phyloP scores from a whole-genome alignment of 495 filamentous ascomycete genomes.

The Cudoniella acicularis region DNA sequence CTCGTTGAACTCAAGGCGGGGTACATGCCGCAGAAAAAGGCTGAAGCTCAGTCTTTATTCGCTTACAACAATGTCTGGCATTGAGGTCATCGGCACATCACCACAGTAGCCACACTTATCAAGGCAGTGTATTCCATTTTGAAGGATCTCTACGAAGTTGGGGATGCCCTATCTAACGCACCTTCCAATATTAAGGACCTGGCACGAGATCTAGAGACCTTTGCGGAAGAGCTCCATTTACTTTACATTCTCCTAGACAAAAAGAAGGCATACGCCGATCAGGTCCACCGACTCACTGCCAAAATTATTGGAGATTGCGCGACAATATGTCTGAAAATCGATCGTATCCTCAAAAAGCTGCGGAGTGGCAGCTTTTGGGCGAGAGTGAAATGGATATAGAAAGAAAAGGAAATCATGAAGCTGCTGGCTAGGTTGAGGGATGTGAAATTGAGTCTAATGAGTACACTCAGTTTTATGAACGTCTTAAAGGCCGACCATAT shows the following conservation, averaged over 20 bases:
- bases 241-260: constrained; percentile 6
- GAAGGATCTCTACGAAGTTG: not conserved
- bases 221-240: constrained; percentile 1
- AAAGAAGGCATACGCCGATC: not conserved
- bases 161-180: not conserved
- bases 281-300: not conserved
- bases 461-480: not conserved
- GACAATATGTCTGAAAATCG: constrained; percentile 6
- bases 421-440: constrained; percentile 3
- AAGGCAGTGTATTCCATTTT: not conserved
- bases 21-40: no score
- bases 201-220: constrained; percentile 8
- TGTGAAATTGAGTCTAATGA: constrained; percentile 6
- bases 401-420: constrained; percentile 11
- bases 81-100: constrained; percentile 1
- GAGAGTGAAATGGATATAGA: constrained; percentile 6
- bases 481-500: constrained; percentile 2
- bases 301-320: constrained; percentile 12
- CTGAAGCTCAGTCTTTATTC: no score
- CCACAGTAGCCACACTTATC: not conserved
- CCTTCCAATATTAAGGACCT: constrained; percentile 5
- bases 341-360: constrained; percentile 5
- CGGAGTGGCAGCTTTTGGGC: not conserved
- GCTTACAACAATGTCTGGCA: constrained; percentile 5
- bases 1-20: no score